phyloP scores from a whole-genome alignment of 129 eudicot genomes.

The Oenanthe sinensis region DNA sequence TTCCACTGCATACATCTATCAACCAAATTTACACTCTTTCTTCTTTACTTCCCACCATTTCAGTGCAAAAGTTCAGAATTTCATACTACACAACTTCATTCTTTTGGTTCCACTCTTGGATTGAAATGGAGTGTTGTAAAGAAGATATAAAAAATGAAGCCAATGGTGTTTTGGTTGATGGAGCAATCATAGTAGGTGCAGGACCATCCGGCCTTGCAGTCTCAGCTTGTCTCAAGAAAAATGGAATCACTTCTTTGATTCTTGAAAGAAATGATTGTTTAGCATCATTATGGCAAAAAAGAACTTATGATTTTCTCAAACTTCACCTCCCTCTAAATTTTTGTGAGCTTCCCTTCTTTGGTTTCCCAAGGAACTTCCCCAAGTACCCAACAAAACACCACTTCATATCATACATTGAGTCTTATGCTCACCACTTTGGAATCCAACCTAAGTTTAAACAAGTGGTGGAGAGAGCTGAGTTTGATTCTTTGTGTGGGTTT shows the following conservation, averaged over 20 bases:
- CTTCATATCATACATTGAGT: slow-evolving; percentile 66
- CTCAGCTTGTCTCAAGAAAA: slow-evolving; percentile 55
- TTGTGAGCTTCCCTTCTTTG: slow-evolving; percentile 71
- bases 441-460: slow-evolving; percentile 55
- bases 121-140: slow-evolving; percentile 44
- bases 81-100: neutral
- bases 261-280: slow-evolving; percentile 82
- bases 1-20: neutral
- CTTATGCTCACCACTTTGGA: slow-evolving; percentile 58
- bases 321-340: slow-evolving; percentile 72
- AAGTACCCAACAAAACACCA: slow-evolving; percentile 67
- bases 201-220: slow-evolving; percentile 92
- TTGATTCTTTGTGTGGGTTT: slow-evolving; percentile 25
- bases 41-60: neutral
- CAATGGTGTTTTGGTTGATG: slow-evolving; percentile 24
- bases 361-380: slow-evolving; percentile 62
- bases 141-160: slow-evolving; percentile 12
- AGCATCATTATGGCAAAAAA: slow-evolving; percentile 87
- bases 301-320: slow-evolving; percentile 72
- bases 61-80: neutral
- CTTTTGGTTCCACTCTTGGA: neutral
- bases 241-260: slow-evolving; percentile 49
- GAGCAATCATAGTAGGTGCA: slow-evolving; percentile 81
- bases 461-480: slow-evolving; percentile 40
- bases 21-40: neutral